Conservation (phyloP, 169 alveolate species). For the Cystoisospora suis region DNA sequence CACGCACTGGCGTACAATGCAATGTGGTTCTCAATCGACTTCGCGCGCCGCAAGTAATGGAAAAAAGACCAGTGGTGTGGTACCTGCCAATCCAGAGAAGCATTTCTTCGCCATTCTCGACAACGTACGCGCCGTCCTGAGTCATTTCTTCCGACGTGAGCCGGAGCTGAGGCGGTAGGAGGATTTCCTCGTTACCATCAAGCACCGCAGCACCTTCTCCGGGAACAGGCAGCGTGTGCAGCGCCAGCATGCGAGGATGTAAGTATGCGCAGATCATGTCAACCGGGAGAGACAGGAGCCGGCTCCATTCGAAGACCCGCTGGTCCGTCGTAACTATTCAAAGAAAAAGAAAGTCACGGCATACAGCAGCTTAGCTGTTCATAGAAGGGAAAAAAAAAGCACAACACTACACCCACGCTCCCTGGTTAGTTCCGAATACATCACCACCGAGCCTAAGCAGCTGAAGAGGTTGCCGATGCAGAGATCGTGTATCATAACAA, state of each 20-base stretch:
- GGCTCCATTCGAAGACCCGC: conserved; percentile 42
- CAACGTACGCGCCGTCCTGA: conserved; percentile 85
- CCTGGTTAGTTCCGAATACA: not conserved
- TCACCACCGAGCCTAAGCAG: no score
- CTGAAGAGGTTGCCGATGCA: no score
- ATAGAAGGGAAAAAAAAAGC: not conserved
- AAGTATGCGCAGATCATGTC: conserved; percentile 21
- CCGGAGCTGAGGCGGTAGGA: conserved; percentile 76
- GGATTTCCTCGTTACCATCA: conserved; percentile 26
- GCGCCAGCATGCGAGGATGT: conserved; percentile 39
- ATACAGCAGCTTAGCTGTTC: not conserved
- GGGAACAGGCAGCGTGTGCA: not conserved
- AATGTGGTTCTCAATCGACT: not conserved
- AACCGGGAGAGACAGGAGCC: conserved; percentile 7
- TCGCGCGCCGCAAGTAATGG: not conserved
- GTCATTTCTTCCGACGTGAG: conserved; percentile 82
- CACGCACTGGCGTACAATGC: not conserved
- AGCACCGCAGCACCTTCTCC: not conserved
- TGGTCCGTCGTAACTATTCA: conserved; percentile 35
- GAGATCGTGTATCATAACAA: no score
- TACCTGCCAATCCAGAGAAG: conserved; percentile 89
- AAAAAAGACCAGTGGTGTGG: not conserved
- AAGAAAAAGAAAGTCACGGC: not conserved
- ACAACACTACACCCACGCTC: not conserved
- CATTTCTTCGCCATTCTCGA: conserved; percentile 89